Percentiles rank a stretch among this genome's conserved stretches.
phyloP scores from a whole-genome alignment of 345 rosid genomes.

The Boechera stricta region DNA sequence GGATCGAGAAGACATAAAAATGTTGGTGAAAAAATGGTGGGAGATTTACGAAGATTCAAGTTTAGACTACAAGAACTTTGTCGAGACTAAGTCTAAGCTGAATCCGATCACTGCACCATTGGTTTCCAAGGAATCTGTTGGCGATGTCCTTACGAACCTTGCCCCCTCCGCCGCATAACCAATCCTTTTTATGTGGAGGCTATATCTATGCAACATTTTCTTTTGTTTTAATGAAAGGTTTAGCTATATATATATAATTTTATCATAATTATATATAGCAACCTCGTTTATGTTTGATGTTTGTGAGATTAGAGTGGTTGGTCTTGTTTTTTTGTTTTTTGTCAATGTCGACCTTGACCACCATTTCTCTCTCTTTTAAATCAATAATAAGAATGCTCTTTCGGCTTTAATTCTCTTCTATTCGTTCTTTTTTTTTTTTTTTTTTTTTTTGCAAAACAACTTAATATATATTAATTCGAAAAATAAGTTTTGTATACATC shows the following conservation, averaged over 20 bases:
- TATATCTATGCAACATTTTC: not conserved
- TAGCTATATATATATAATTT: slow-evolving; percentile 12
- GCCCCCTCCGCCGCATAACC: slow-evolving; percentile 42
- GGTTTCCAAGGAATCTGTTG: slow-evolving; percentile 4
- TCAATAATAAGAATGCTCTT: slow-evolving; percentile 4
- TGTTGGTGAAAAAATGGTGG: slow-evolving; percentile 70
- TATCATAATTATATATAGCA: slow-evolving; percentile 17
- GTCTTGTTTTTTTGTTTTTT: slow-evolving; percentile 19
- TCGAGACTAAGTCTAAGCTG: slow-evolving; percentile 27
- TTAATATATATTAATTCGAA: not conserved
- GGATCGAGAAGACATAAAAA: slow-evolving; percentile 64
- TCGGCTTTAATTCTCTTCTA: not conserved
- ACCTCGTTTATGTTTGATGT: not conserved
- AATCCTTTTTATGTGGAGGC: not conserved
- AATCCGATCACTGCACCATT: slow-evolving; percentile 24
- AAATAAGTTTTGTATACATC: not conserved
- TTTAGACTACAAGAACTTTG: slow-evolving; percentile 52
- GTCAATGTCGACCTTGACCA: slow-evolving; percentile 32
- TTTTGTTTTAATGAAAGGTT: not conserved
- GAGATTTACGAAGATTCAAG: slow-evolving; percentile 63
- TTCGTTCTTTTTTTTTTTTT: not conserved
- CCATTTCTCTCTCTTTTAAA: not conserved
- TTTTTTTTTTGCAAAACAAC: not conserved
- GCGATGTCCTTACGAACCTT: not conserved
- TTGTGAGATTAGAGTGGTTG: slow-evolving; percentile 13